Conservation (phyloP, 2,329 filamentous ascomycete genomes). For the Talaromyces sp. region DNA sequence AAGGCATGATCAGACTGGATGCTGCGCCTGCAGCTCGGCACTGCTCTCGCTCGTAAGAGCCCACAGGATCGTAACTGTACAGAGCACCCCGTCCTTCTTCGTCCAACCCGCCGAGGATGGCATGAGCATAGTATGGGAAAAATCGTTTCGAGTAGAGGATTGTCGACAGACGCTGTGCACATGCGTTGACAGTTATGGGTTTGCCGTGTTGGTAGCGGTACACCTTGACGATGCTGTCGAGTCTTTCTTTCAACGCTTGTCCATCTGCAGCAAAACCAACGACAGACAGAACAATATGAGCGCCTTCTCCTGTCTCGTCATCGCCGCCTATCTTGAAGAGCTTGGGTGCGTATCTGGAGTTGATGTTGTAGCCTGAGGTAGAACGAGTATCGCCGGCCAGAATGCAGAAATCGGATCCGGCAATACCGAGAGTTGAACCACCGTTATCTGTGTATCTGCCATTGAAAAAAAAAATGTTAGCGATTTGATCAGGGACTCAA, state of each 20-base stretch:
- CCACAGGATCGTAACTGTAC: slow-evolving; percentile 97
- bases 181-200: slow-evolving; percentile 89
- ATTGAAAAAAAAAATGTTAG: background rate
- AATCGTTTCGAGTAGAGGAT: slow-evolving; percentile 97
- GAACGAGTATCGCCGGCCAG: slow-evolving; percentile 95
- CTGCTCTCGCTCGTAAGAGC: slow-evolving; percentile 95
- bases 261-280: slow-evolving; percentile 96
- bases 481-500: background rate
- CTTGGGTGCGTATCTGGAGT: slow-evolving; percentile 91
- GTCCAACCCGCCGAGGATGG: slow-evolving; percentile 89
- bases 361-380: slow-evolving; percentile 97
- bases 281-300: slow-evolving; percentile 84
- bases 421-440: slow-evolving; percentile 91
- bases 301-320: slow-evolving; percentile 77
- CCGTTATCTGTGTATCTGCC: slow-evolving; percentile 88
- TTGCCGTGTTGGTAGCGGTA: slow-evolving; percentile 98
- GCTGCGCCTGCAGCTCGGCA: slow-evolving; percentile 91
- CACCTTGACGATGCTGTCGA: slow-evolving; percentile 96
- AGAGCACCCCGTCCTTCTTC: slow-evolving; percentile 91
- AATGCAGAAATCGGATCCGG: slow-evolving; percentile 90
- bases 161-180: slow-evolving; percentile 89
- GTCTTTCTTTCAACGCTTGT: slow-evolving; percentile 84
- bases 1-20: slow-evolving; percentile 94
- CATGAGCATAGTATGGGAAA: slow-evolving; percentile 97
- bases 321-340: slow-evolving; percentile 96